Base-by-base conservation (phyloP, 805 yeast genomes). In the Nakazawaea wickerhamii region DNA sequence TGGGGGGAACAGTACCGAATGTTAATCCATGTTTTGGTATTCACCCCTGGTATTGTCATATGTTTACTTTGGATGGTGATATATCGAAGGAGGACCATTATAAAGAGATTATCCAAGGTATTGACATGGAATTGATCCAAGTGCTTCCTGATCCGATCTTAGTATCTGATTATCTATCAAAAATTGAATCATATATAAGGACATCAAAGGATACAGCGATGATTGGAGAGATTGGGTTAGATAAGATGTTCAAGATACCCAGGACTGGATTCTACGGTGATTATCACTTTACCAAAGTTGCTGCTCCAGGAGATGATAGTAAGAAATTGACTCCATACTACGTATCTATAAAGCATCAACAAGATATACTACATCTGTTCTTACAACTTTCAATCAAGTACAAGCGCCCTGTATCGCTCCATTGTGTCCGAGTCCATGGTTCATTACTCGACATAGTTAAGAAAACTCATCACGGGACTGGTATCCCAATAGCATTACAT, bases 181-280 rank as follows among this genome's bases (percentile, higher is more conserved):
- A 46, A 15, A 57, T 81, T 22, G 54, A 59, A 17, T 20, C 26
- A 3, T 62, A 63, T 28, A 47, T 79, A 5, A 15, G 37, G 0
- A 40, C 48, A 11, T 51, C 22, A 8, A 25, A 20, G 3, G 23
- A 44, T 3, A 17, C 15, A 3, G 55, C 53, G 17, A 73, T 85
- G 10, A 67, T 91, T 8, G 99, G 99, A 1, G 99, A 91, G 53
- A 72, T 88, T n/a, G 99, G 99, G 0, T 63, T 93, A 2, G 99
- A 91, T 58, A 84, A 81, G 58, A 55, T 77, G 23, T 85, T 86
- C 54, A 60, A 85, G 28, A 58, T 90, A 4, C 95, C 95, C 2
- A 52, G 59, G 43, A 64, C 63, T 44, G 88, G 89, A 2, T 78
- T 58, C 54, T 65, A 64, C 44, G 81, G 81, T 6, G 45, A 31